Conservation (phyloP, 805 yeast species). For the Blastobotrys chiropterorum region DNA sequence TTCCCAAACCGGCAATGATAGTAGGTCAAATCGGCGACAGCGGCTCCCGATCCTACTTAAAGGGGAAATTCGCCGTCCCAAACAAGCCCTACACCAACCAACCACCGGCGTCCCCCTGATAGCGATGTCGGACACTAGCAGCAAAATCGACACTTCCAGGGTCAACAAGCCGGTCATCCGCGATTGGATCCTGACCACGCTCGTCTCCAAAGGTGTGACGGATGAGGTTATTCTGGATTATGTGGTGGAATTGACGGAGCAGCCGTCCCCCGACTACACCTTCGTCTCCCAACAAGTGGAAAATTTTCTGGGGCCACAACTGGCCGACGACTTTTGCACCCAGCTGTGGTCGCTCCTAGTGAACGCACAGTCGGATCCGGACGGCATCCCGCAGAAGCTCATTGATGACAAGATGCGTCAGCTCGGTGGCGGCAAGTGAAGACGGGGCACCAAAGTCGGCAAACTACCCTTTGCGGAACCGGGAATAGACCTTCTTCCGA, state of each 20-base stretch:
- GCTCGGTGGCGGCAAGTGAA: not conserved
- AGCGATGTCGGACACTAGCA: too few species aligned
- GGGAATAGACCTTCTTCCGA: too few species aligned
- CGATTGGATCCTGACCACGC: slow-evolving; percentile 33
- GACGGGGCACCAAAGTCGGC: too few species aligned
- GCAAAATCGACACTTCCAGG: slow-evolving; percentile 18
- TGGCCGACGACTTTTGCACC: slow-evolving; percentile 34
- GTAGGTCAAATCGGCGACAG: not conserved
- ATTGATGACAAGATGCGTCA: slow-evolving; percentile 24
- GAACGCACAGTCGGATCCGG: slow-evolving; percentile 39
- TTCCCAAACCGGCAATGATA: not conserved
- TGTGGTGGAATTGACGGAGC: slow-evolving; percentile 36
- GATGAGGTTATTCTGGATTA: slow-evolving; percentile 48
- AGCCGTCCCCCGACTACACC: slow-evolving; percentile 13
- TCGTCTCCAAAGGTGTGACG: slow-evolving; percentile 27
- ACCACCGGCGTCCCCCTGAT: too few species aligned
- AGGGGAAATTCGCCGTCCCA: not conserved
- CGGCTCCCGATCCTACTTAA: not conserved
- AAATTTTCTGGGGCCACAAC: slow-evolving; percentile 40
- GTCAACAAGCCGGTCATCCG: slow-evolving; percentile 37
- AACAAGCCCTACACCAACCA: not conserved
- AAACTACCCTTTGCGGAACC: too few species aligned
- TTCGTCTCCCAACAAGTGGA: slow-evolving; percentile 30
- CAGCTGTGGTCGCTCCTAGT: slow-evolving; percentile 41
- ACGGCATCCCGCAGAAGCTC: slow-evolving; percentile 41